phyloP scores from a whole-genome alignment of 257 asterid species.

The Fraxinus anomala region DNA sequence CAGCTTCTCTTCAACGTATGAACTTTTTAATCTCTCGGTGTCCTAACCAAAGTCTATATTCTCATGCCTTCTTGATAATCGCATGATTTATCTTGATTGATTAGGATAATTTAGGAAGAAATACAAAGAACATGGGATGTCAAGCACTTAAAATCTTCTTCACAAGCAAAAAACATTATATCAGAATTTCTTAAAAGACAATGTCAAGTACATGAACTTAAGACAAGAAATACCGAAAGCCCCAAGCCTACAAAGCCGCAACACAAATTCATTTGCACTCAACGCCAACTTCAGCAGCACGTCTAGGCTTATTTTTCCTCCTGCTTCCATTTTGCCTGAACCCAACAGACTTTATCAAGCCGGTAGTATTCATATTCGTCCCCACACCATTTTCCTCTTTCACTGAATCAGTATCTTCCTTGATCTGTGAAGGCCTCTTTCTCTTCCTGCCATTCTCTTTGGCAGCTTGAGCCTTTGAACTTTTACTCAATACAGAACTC shows the following conservation, averaged over 20 bases:
- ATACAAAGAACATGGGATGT: neutral
- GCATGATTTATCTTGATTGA: neutral
- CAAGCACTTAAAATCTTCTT: neutral
- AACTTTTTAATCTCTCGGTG: neutral
- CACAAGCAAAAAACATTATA: neutral
- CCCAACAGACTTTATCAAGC: conserved; percentile 51
- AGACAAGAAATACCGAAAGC: neutral
- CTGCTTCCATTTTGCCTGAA: conserved; percentile 73
- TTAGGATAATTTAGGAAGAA: neutral
- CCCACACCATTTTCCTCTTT: conserved; percentile 53
- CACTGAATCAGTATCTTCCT: conserved; percentile 49
- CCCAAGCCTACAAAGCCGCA: neutral
- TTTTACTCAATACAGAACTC: conserved; percentile 39
- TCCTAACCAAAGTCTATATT: neutral
- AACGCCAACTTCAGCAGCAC: conserved; percentile 96
- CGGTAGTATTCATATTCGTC: conserved; percentile 36
- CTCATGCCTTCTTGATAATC: neutral
- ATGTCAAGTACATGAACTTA: neutral
- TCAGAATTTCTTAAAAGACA: neutral
- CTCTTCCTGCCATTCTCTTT: conserved; percentile 65
- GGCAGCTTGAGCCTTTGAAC: conserved; percentile 42
- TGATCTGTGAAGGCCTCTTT: conserved; percentile 54
- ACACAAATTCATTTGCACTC: conserved; percentile 58
- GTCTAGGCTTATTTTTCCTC: conserved; percentile 86
- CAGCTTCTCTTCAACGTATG: neutral